Evolutionary conservation across 495 filamentous ascomycete species (phyloP), one percentile per base, ranked within the genome.

Genomic region (Venustampulla echinocandica): DNA sequence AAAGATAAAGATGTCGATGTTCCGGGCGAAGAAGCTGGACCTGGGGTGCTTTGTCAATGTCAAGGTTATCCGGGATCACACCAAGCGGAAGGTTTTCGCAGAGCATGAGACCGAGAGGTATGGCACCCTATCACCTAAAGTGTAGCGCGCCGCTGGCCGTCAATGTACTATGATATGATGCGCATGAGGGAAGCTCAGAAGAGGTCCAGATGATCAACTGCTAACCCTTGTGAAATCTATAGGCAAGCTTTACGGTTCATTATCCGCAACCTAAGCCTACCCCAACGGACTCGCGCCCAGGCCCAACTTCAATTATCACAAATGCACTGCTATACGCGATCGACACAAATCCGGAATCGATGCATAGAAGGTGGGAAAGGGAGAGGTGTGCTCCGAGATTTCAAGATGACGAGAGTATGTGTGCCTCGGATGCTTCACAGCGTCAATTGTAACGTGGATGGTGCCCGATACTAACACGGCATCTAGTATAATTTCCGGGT

Each of bases 221-320:
- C 27, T 30, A n/a, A 30, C 27, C 27, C 27, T 30, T 30, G 27
- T 35, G 6, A n/a, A 24, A 19, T 10, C 15, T 0, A 20, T 50
- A 94, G 92, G 62, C 92, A 98, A 85, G 92, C 93, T 21, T 82
- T 97, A 39, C 85, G 92, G 54, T 96, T 94, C 67, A 79, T 93
- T 53, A 83, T 94, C 64, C 87, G 84, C 62, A 98, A 98, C 65
- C 90, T 89, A 20, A 81, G 77, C 9, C 82, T 98, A 15, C 81
- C 89, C 5, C 70, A 77, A 39, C 80, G 90, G 52, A 79, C 79
- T 19, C 81, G 92, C 52, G 88, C 85, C 44, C 83, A 88, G 61
- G 92, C 93, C 30, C 90, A 96, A 69, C 73, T 98, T 21, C 80
- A 96, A 65, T 76, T 98, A 41, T 80, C 85, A 9, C 80, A 89